Percentiles rank a stretch among this genome's conserved stretches.
phyloP scores from a whole-genome alignment of 176 grass and related monocot species.

The Triticum timopheevii region DNA sequence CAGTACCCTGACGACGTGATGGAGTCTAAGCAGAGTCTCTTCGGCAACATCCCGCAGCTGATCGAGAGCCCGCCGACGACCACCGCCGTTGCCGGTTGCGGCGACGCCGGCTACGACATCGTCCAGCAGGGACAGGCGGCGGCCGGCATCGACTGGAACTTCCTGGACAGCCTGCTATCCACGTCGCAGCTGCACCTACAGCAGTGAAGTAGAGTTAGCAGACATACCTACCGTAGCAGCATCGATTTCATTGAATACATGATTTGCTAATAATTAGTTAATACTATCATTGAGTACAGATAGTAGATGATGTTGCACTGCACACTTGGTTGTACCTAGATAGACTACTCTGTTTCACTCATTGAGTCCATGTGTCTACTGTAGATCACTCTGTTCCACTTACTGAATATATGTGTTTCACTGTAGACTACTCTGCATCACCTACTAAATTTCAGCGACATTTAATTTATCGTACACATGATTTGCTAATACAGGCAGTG shows the following conservation, averaged over 20 bases:
- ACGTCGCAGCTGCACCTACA: not conserved
- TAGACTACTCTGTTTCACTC: not conserved
- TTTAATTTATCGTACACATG: rapidly evolving
- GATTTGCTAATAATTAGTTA: not conserved
- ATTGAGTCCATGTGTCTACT: not conserved
- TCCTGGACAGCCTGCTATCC: constrained; percentile 61
- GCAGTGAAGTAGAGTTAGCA: not conserved
- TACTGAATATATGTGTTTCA: not conserved
- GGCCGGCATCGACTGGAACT: constrained; percentile 52
- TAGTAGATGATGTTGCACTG: not conserved
- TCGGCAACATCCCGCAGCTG: constrained; percentile 33
- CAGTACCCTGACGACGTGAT: not conserved
- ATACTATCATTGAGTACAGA: not conserved
- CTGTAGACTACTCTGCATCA: not conserved
- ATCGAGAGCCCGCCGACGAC: constrained; percentile 22
- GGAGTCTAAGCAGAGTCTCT: constrained; percentile 43
- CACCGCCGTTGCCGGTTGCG: not conserved
- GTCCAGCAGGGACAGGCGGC: not conserved
- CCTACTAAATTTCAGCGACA: too few species aligned
- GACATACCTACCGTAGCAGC: too few species aligned
- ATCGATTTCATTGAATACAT: not conserved
- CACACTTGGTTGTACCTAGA: not conserved
- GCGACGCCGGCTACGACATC: not conserved
- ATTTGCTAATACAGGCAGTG: too few species aligned
- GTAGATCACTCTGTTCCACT: too few species aligned